Base-by-base conservation (phyloP, 1,284 basidiomycete genomes). In the Chondrostereum purpureum region DNA sequence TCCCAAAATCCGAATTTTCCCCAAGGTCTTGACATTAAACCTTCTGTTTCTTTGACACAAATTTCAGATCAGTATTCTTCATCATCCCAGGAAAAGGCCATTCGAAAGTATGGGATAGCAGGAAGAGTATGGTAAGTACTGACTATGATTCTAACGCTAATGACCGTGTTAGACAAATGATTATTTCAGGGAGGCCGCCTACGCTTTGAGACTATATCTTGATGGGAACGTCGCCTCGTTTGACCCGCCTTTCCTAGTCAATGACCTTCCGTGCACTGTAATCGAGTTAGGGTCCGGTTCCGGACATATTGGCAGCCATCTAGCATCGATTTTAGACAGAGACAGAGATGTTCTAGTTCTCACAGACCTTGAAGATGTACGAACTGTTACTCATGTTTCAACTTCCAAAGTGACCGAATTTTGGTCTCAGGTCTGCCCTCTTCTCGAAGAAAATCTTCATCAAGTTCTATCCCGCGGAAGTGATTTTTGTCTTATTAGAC, bases 241-340 rank as follows among this genome's bases (percentile, higher is more conserved):
- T 55, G 80, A 88, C 51, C 83, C 85, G 5, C 75, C 74, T 0
- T 77, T 81, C 53, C 41, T 64, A 48, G 44, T 35, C 24, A 49
- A 50, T 19, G 47, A 50, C 27, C 39, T 47, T 14, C 39, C 42
- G 19, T 21, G 40, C 12, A 11, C 63, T 8, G 63, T 80, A 27
- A 57, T 90, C 42, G 85, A 89, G 59, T 69, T 89, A 12, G 87
- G 87, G 14, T 80, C 83, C 20, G 86, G 88, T 2, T 79, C 78
- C 2, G 87, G 87, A 2, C 67, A 80, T 27, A 73, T 83, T 14
- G 77, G 76, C 2, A 67, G 77, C 35, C 57, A 61, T 11, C 57
- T 87, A 11, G 69, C 73, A 43, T 51, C 63, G 18, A 41, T 54
- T 58, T 51, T 64, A 45, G 45, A 50, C 22, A 39, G 43, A 20